Evolutionary conservation across 345 rosid genomes (phyloP).

Genomic region (Salix dunnii): DNA sequence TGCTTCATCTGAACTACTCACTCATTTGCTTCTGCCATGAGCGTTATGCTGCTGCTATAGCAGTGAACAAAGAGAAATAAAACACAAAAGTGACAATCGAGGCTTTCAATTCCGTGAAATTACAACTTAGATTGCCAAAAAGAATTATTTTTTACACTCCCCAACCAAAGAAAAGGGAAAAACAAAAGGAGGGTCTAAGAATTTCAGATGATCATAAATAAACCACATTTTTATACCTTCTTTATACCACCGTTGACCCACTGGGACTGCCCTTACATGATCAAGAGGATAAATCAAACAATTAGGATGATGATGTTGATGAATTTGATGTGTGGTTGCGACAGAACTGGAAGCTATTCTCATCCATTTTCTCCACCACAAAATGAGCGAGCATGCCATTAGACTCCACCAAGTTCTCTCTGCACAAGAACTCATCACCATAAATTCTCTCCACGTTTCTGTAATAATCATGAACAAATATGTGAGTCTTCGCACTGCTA

Average conservation of each 20-base stretch:
- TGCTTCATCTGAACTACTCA: background rate
- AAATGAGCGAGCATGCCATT: slow-evolving; percentile 77
- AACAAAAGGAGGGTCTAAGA: background rate
- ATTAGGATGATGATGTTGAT: slow-evolving; percentile 4
- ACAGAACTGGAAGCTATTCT: slow-evolving; percentile 53
- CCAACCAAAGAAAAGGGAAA: background rate
- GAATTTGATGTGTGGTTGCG: slow-evolving; percentile 28
- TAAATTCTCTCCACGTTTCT: slow-evolving; percentile 68
- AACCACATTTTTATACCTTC: background rate
- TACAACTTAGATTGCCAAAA: slow-evolving; percentile 16
- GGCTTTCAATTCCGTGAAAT: slow-evolving; percentile 3
- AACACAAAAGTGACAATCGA: background rate
- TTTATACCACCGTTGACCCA: slow-evolving; percentile 2
- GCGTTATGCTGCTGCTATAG: background rate
- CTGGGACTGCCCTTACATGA: background rate
- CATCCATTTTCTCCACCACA: slow-evolving; percentile 74
- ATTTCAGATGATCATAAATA: slow-evolving; percentile 17
- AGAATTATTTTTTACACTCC: slow-evolving; percentile 18
- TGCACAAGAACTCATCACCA: slow-evolving; percentile 85
- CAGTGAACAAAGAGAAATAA: background rate
- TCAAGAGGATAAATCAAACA: background rate
- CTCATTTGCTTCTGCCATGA: background rate
- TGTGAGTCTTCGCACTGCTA: slow-evolving; percentile 68
- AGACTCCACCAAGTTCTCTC: slow-evolving; percentile 66
- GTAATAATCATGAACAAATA: slow-evolving; percentile 82